These are phyloP conservation scores for Knoxdaviesia capensis DNA, from an alignment of 2,329 filamentous ascomycete genomes.

Conservation along the genomic window DNA sequence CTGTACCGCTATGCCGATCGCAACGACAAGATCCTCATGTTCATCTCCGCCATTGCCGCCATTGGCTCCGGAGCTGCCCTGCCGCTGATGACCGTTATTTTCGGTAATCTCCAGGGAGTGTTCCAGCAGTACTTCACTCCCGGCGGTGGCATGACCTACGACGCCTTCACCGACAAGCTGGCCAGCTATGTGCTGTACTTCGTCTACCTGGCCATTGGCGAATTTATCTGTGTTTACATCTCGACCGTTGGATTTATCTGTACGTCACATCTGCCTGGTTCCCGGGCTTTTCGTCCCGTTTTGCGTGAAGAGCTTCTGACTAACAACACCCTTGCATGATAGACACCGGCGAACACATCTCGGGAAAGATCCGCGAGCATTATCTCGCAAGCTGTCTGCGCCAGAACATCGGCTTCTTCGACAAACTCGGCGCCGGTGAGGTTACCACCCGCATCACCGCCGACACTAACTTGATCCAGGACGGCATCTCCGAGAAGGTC, in stretches of 20 bases:
- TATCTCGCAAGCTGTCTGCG: conserved; percentile 71
- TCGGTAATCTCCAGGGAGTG: conserved; percentile 52
- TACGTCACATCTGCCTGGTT: conserved; percentile 4
- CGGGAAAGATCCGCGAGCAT: conserved; percentile 57
- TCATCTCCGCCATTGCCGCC: conserved; percentile 38
- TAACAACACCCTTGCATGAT: background rate
- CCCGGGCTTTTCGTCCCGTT: background rate
- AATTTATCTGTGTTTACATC: conserved; percentile 52
- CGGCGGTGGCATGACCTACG: conserved; percentile 19
- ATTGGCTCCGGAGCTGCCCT: conserved; percentile 56
- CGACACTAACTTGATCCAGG: conserved; percentile 83
- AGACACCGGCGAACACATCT: conserved; percentile 57
- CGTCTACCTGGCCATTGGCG: conserved; percentile 63
- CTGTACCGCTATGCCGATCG: conserved; percentile 52
- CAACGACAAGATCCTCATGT: conserved; percentile 43
- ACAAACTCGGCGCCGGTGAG: conserved; percentile 81
- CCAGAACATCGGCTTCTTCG: conserved; percentile 85
- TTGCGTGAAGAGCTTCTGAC: background rate
- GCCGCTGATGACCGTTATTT: conserved; percentile 65
- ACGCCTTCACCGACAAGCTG: conserved; percentile 39
- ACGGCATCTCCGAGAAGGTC: conserved; percentile 83
- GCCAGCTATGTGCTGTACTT: conserved; percentile 57
- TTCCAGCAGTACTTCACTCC: conserved; percentile 44
- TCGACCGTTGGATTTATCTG: conserved; percentile 77
- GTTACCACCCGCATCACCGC: conserved; percentile 88